Evolutionary conservation across 495 filamentous ascomycete genomes (phyloP).

Genomic region (Friedmanniomyces simplex): DNA sequence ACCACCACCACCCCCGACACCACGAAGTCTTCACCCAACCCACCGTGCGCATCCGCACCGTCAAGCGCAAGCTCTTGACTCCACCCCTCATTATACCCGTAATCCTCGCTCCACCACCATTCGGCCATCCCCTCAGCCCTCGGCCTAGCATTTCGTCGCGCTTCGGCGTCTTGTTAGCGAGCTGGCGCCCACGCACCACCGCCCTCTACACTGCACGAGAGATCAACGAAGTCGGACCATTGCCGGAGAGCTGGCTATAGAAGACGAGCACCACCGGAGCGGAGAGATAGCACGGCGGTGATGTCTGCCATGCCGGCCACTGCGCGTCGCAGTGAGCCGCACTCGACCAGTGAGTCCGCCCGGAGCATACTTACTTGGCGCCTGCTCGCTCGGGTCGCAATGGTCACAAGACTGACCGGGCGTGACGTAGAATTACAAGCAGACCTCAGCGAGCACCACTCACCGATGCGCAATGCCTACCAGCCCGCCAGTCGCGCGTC

Average conservation of each 20-base stretch:
- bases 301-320: conserved; percentile 8
- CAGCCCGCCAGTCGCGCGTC: conserved; percentile 1
- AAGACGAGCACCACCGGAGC: neutral
- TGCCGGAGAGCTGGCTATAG: neutral
- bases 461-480: neutral
- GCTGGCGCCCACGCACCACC: neutral
- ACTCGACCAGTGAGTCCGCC: conserved; percentile 6
- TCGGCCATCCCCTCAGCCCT: neutral
- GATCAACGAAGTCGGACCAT: neutral
- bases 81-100: neutral
- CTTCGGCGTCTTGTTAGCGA: neutral
- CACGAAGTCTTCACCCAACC: neutral
- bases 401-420: neutral
- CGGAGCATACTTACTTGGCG: neutral
- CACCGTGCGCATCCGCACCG: neutral
- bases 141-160: neutral
- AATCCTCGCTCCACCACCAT: neutral
- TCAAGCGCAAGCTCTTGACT: neutral
- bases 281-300: neutral
- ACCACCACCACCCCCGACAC: neutral
- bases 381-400: neutral
- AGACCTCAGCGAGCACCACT: neutral
- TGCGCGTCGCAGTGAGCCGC: conserved; percentile 10
- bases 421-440: neutral
- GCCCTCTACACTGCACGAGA: neutral